Evolutionary conservation across 1,284 basidiomycete species (phyloP), one percentile per base, ranked within the genome.

Genomic region (Tausonia pullulans): DNA sequence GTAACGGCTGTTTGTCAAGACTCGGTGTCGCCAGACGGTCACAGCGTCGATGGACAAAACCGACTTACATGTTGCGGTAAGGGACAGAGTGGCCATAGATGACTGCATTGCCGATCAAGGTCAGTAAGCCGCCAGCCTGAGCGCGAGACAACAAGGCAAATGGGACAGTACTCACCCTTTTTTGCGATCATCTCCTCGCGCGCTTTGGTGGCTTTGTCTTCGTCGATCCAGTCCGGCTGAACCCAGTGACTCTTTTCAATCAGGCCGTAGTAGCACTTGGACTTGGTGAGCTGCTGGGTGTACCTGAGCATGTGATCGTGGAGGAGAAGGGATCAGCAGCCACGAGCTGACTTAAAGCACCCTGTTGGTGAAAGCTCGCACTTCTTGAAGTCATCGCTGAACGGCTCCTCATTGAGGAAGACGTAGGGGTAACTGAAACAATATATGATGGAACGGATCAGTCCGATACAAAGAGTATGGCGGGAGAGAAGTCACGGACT

Each of bases 171-270:
- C 58, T 9, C 11, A 50, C 58, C 50, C 54, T 84, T 81, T 63
- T 90, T 80, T 69, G 81, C 79, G n/a, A 83, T 79, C 88, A 95
- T 83, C 68, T 80, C 80, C 60, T 81, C 78, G 62, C 90, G 80
- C 27, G 82, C 81, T 53, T 79, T 79, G 27, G 76, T 79, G 1
- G 90, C 89, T 60, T 79, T 80, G 8, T 82, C 78, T 71, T 89
- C 85, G 67, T 89, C 86, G 67, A 89, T 85, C 76, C 86, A 90
- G 43, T 84, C 81, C 0, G 90, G 88, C 73, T 91, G 91, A 68
- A 81, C 77, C 94, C 94, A 97, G 68, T 93, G 81, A 3, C 89
- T 84, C 7, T 78, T 76, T 1, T 87, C 85, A 69, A 98, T 91
- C 49, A 87, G 78, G 8, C 92, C 94, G 73, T 94, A 97, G 70